Percentiles rank a stretch among this genome's conserved stretches.
These are phyloP conservation scores for Colletotrichum lupini DNA, from an alignment of 2,329 filamentous ascomycete species.

Conservation along the genomic window DNA sequence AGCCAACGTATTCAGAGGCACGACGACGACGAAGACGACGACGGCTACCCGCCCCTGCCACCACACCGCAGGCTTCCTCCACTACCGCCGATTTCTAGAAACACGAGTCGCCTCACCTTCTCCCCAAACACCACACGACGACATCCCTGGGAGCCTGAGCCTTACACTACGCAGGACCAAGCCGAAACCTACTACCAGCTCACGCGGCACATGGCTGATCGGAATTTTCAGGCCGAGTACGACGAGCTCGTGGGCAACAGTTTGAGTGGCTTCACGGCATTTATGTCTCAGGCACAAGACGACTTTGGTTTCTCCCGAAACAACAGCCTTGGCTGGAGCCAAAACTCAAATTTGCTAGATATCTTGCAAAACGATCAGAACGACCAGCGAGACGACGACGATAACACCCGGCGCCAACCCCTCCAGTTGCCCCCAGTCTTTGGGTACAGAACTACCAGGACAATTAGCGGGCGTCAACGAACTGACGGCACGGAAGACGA, in stretches of 20 bases:
- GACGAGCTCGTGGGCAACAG: conserved; percentile 34
- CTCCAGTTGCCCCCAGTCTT: conserved; percentile 23
- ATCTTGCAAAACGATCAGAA: conserved; percentile 31
- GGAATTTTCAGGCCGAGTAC: conserved; percentile 36
- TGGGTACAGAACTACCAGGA: conserved; percentile 14
- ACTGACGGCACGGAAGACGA: conserved; percentile 30
- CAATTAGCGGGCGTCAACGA: conserved; percentile 26
- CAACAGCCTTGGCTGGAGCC: not conserved
- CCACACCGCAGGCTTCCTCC: conserved; percentile 46
- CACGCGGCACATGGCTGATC: conserved; percentile 32
- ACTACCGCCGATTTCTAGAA: conserved; percentile 38
- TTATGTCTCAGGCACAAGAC: conserved; percentile 25
- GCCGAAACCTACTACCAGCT: conserved; percentile 11
- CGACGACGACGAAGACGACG: conserved; percentile 38
- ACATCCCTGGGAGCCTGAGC: conserved; percentile 23
- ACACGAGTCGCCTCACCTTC: conserved; percentile 7
- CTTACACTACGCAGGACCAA: conserved; percentile 11
- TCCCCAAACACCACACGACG: conserved; percentile 11
- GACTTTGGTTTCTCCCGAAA: conserved; percentile 11
- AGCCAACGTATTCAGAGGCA: conserved; percentile 43
- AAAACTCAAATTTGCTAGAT: conserved; percentile 5
- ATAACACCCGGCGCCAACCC: conserved; percentile 9
- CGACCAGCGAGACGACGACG: conserved; percentile 28
- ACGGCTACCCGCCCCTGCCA: conserved; percentile 44
- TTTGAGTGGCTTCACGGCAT: conserved; percentile 23